Base-by-base conservation (phyloP, 2,329 filamentous ascomycete species). In the Xenosphaeropsis pyriputrescens region DNA sequence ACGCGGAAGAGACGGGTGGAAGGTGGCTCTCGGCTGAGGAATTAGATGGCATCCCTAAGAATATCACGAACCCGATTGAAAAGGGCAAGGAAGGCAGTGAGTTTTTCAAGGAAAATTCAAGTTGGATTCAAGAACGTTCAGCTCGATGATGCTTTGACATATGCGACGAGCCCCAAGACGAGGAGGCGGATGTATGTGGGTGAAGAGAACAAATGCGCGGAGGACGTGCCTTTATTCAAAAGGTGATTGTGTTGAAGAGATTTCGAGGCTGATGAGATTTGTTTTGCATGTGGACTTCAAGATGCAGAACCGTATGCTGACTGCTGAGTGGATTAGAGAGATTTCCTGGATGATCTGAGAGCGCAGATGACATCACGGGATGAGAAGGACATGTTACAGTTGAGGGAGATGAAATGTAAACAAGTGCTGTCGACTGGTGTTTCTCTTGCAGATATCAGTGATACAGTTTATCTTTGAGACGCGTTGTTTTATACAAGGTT, bases 301-400 rank as follows among this genome's bases (percentile, higher is more conserved):
- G 35, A 79, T 91, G 30, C 81, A 86, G 51, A 75, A 84, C 50
- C 89, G 85, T 68, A 91, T 91, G 84, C 86, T 88, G 65, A 76
- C 69, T 1, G 69, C 80, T 2, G 68, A 74, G 51, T 80, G 72
- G 0, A 82, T 91, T 9, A 70, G 79, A 45, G 68, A 75, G 37
- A n/a, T n/a, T 89, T 91, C 57, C 61, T 91, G 6, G 68, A 64
- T 5, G 81, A 88, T 52, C 63, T 91, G 42, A 72, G 77, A 41
- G 63, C 60, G 18, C 74, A 79, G 36, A 65, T 91, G 19, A 65
- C 71, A 0, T 70, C 76, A 0, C 82, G 82, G 16, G 83, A 82
- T 17, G 60, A 67, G 40, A 75, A 79, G 55, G 84, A 91, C 58
- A 72, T 75, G 31, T 64, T 70, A 33, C 74, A 78, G 49, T 64